Conservation (phyloP, 768 basidiomycete genomes). For the Trametes maxima region DNA sequence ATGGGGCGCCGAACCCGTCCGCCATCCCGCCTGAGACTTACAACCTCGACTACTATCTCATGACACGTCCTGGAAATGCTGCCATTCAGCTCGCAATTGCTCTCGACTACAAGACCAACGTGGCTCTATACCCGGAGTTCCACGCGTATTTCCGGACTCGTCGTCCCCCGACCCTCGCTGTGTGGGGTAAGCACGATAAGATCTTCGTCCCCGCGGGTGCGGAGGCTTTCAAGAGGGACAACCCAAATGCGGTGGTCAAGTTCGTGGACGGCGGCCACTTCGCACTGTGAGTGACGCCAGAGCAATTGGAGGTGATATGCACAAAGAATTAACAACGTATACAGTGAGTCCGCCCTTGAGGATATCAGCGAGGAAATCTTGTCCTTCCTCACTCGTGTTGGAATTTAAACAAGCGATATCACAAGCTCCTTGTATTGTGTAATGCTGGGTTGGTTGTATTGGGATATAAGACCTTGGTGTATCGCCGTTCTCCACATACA, state of each 20-base stretch:
- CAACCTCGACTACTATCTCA: conserved; percentile 45
- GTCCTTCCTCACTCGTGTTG: not conserved
- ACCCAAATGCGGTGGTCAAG: conserved; percentile 40
- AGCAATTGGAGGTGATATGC: not conserved
- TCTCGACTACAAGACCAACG: conserved; percentile 44
- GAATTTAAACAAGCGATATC: not conserved
- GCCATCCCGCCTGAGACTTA: conserved; percentile 42
- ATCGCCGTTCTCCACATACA: too few relatives aligned
- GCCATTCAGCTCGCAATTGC: conserved; percentile 49
- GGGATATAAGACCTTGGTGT: not conserved
- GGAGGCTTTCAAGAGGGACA: conserved; percentile 44
- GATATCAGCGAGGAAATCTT: not conserved
- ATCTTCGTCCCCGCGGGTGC: conserved; percentile 49
- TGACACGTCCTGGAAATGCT: conserved; percentile 41
- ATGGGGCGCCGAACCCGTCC: conserved; percentile 40
- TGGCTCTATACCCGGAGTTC: conserved; percentile 46
- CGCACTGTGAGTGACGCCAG: conserved; percentile 29
- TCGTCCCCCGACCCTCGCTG: conserved; percentile 45
- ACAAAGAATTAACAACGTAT: not conserved
- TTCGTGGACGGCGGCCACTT: conserved; percentile 51
- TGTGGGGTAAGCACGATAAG: conserved; percentile 51
- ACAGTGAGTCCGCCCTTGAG: not conserved
- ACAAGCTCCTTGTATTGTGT: not conserved
- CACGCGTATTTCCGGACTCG: conserved; percentile 45
- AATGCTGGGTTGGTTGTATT: not conserved